These are phyloP conservation scores for Solanum pinnatisectum DNA, from an alignment of 257 asterid species.

Conservation along the genomic window DNA sequence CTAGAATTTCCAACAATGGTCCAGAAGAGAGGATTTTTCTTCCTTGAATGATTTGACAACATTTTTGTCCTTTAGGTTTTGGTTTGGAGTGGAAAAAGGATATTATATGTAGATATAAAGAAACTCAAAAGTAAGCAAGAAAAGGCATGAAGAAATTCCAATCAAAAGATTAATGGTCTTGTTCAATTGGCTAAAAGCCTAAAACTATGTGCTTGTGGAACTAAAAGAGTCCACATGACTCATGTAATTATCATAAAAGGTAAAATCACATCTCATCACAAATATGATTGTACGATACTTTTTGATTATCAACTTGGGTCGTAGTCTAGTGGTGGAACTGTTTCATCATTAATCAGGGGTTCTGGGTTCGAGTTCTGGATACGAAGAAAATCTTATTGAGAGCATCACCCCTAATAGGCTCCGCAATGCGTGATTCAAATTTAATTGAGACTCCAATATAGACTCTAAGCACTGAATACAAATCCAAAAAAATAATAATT, in stretches of 20 bases:
- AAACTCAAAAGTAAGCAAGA: background rate
- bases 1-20: background rate
- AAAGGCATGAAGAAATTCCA: background rate
- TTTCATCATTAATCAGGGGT: no score
- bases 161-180: background rate
- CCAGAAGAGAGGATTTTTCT: background rate
- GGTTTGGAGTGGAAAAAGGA: background rate
- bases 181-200: background rate
- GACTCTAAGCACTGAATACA: no score
- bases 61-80: background rate
- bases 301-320: no score
- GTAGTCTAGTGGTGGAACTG: background rate
- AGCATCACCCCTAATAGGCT: no score
- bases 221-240: background rate
- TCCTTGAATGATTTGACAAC: background rate
- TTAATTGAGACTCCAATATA: rapidly evolving
- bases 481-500: no score
- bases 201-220: background rate
- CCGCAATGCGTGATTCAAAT: background rate
- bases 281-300: background rate
- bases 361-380: no score
- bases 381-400: no score
- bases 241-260: background rate
- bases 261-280: background rate
- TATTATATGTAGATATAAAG: background rate